Evolutionary conservation across 805 yeast genomes (phyloP), one percentile per base, ranked within the genome.

Genomic region (Candida yuanshanica): DNA sequence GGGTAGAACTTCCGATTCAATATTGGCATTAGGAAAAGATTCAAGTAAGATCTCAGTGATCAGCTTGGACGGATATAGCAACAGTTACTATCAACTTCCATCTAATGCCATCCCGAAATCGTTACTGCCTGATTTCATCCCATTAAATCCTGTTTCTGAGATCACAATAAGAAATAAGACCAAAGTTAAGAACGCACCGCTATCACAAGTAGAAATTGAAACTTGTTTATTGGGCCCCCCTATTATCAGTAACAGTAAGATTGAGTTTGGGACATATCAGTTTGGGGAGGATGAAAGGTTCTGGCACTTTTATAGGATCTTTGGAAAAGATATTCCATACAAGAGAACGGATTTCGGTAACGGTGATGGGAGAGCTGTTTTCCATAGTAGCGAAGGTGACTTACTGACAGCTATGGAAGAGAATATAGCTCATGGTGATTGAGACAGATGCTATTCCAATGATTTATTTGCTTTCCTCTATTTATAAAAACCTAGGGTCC

Each of bases 181-280:
- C 7, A 49, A 42, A 23, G 26, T 20, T 16, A 29, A 33, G 26
- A 21, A 33, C 39, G 31, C 43, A 2, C 73, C 74, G 4, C 54
- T 76, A 23, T 68, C 77, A 0, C 72, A 74, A 43, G 70, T 77
- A 24, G 83, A 77, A 52, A 70, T 79, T 40, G 82, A 77, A 48
- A 74, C 82, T 0, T 70, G 79, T 36, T 41, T 45, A 12, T 16
- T 50, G 29, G 49, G 51, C 1, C 50, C 46, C 20, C 55, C 55
- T 1, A 23, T 51, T 4, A 43, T 39, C 7, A 38, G 36, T 13
- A 38, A 46, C 5, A 48, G 43, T 12, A 49, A 45, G 21, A 17
- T 55, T 21, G 46, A 48, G 17, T 34, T 50, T 41, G 52, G 49
- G 2, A 33, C 44, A 4, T 49, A 42, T 41, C 23, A 37, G 1